Percentiles rank a stretch among this genome's conserved stretches.
phyloP scores from a whole-genome alignment of 176 grass and related monocot species.

The Aegilops longissima region DNA sequence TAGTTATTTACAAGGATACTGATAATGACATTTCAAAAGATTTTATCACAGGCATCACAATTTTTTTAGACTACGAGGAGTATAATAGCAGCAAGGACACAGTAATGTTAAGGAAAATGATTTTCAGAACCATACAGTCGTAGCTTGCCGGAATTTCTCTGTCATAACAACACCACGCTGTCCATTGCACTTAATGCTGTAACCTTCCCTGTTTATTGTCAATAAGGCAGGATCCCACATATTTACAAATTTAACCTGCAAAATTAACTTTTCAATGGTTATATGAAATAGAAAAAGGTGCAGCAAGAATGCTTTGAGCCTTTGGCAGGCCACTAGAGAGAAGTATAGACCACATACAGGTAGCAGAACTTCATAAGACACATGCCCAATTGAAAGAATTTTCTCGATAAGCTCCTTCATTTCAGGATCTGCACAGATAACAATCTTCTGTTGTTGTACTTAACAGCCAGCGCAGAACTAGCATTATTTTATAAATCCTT shows the following conservation, averaged over 20 bases:
- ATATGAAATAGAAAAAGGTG: constrained; percentile 7
- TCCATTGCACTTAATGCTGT: constrained; percentile 79
- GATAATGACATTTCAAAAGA: constrained; percentile 5
- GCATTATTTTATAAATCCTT: constrained; percentile 5
- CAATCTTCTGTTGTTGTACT: not conserved
- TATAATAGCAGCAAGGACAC: not conserved
- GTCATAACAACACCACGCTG: constrained; percentile 62
- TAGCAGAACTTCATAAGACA: constrained; percentile 70
- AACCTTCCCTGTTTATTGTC: constrained; percentile 88
- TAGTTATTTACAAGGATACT: not conserved
- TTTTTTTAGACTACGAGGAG: not conserved
- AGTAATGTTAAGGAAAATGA: not conserved
- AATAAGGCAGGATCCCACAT: constrained; percentile 89
- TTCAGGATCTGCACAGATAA: constrained; percentile 59
- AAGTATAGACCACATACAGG: constrained; percentile 44
- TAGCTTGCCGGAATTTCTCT: constrained; percentile 78
- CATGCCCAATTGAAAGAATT: constrained; percentile 67
- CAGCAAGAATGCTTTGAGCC: not conserved
- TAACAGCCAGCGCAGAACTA: not conserved
- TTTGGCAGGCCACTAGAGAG: constrained; percentile 18
- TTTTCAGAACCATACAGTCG: constrained; percentile 54
- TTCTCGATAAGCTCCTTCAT: constrained; percentile 75
- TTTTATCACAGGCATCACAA: not conserved
- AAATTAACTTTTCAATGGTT: constrained; percentile 21
- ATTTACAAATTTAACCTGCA: constrained; percentile 78